Evolutionary conservation across 345 rosid genomes (phyloP), one percentile per base, ranked within the genome.

Genomic region (Euphorbia lathyris): DNA sequence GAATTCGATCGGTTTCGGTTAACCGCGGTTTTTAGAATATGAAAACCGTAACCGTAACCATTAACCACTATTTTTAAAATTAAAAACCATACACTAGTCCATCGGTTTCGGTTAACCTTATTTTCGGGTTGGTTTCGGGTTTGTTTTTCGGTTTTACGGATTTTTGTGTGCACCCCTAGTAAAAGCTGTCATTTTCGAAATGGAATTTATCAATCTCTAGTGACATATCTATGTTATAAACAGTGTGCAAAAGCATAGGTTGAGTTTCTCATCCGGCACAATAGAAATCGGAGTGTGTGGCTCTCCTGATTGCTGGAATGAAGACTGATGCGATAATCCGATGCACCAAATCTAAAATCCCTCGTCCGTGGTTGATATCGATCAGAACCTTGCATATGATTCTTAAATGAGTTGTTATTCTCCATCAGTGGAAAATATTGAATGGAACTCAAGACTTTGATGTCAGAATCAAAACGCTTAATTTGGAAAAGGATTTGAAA

Each of bases 311-410:
- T 84, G 87, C 52, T 76, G 84, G 69, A 88, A 84, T 29, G 98
- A 93, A 29, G 84, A 30, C 48, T 88, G 94, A n/a, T 97, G 90
- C 2, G 77, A 66, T 97, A 92, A 77, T 94, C 98, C 78, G 78
- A 79, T 1, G 78, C 66, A 14, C 65, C 61, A 29, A 78, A 74
- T 60, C 93, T 90, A 25, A 85, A 77, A 65, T 87, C 90, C 34
- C 78, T 74, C 59, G 70, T 77, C 77, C 85, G 79, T 67, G 81
- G 79, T 66, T 68, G 74, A 25, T 62, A 82, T n/a, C 78, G 77
- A 7, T 82, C 81, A 72, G 67, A 42, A 14, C 80, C 86, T 58
- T 45, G 72, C 13, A 77, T 0, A 5, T 45, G 27, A 61, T 66
- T 67, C 72, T 82, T 78, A 76, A 81, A 84, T 16, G 90, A 89